Evolutionary conservation across 768 basidiomycete genomes (phyloP), one percentile per base, ranked within the genome.

Genomic region (Lactarius hatsudake): DNA sequence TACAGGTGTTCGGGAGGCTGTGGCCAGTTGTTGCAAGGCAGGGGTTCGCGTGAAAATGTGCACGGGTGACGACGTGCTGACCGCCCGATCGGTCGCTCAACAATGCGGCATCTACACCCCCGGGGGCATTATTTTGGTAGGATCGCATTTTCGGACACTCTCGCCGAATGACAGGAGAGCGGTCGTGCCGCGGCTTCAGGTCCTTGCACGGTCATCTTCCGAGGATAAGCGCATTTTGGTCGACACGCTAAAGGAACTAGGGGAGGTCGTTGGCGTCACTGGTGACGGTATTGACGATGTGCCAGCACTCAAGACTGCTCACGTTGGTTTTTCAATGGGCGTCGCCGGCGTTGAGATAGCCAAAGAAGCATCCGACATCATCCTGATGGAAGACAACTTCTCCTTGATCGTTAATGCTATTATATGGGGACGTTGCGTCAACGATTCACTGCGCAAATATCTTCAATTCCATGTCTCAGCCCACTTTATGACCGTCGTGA

Each of bases 311-410:
- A 97, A 96, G 80, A 91, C 91, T 1, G 96, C 97, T 30, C 83
- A 98, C 72, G 95, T 99, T 36, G 96, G 97, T 34, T 98, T 98
- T 80, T 94, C 93, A 3, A 96, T 96, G 94, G 93, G 93, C 71
- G 89, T 94, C 71, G 88, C 95, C 32, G 97, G 97, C 2, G 5
- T 5, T 0, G 30, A 30, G 5, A 5, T 30, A 5, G 30, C 30
- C 5, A 30, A 30, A 30, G 30, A 30, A 30, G 30, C 30, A 30
- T 30, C 30, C 30, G 30, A 30, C 30, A 30, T 30, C 30, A 5
- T 30, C 0, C 30, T 30, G 30, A 30, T 30, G 30, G 30, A 30
- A 3, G 30, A 30, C 30, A 5, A 30, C 30, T 30, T 30, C 30
- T 30, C 30, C 30, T 30, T 5, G 30, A 30, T 30, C 30, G 30